Base-by-base conservation (phyloP, 2,329 filamentous ascomycete genomes). In the Ceratocystiopsis brevicomis region DNA sequence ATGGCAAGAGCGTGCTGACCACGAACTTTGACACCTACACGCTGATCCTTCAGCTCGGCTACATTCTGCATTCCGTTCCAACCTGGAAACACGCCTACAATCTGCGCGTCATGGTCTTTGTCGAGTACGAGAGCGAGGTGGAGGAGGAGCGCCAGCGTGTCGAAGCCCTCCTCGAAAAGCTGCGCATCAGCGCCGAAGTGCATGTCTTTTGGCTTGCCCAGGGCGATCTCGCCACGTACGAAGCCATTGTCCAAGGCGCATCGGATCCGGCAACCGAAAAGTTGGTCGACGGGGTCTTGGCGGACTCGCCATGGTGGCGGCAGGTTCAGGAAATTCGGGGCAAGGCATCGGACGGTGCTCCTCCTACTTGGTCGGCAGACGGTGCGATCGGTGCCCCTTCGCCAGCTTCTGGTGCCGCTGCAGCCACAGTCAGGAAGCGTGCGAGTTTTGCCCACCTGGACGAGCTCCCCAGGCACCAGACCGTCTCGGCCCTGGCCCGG, bases 71-170 rank as follows among this genome's bases (percentile, higher is more conserved):
- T 49, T 90, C 81, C 1, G 83, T 90, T 0, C 78, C 79, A 3
- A 75, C 78, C 0, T 93, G 84, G 83, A 82, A 80, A 52, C 74
- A 72, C 42, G 70, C 68, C 0, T 90, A 82, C 56, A 69, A 65
- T 37, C 60, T 92, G 9, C 76, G 85, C 36, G 81, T 93, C 4
- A 73, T 81, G 43, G 84, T 92, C 0, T 93, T 93, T 56, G 85
- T 93, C 17, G 85, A 93, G 54, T 92, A 92, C 51, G 83, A 90
- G 55, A 75, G 68, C 21, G 85, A 93, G 51, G 78, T 93, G 1
- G 73, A 80, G 36, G 81, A 92, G 57, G 85, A 93, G 57, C 66
- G 73, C 34, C 71, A 69, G 1, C 67, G 84, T 45, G 78, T 92
- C 15, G 73, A 73, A 46, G 73, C 78, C 1, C 64, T 93, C 2